Percentiles rank a stretch among this genome's conserved stretches.
Evolutionary conservation across 108 stramenopile genomes (phyloP).

Genomic region (Asterionellopsis glacialis): DNA sequence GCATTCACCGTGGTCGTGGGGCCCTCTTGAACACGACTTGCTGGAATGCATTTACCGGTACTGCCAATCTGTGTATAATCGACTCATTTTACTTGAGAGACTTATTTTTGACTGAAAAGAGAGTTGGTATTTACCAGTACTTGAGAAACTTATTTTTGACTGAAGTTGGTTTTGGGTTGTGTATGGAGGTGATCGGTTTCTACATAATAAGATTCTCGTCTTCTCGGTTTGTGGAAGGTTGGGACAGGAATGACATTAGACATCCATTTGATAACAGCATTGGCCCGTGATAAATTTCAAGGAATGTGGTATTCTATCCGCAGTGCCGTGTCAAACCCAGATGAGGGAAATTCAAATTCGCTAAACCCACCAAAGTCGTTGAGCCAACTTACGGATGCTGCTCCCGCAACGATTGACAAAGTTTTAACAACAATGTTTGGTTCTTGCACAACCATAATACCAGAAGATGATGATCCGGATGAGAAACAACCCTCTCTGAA

Average conservation of each 20-base stretch:
- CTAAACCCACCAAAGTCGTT: too few relatives aligned
- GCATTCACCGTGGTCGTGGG: too few relatives aligned
- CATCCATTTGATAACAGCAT: neutral
- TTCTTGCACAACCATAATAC: conserved; percentile 19
- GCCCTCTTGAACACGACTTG: too few relatives aligned
- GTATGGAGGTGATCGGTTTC: neutral
- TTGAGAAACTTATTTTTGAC: too few relatives aligned
- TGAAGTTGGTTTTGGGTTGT: too few relatives aligned
- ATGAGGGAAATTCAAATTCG: conserved; percentile 1
- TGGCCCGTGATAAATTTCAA: conserved; percentile 17
- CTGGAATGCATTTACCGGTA: too few relatives aligned
- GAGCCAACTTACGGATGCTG: too few relatives aligned
- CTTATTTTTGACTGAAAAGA: too few relatives aligned
- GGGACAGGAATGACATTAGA: neutral
- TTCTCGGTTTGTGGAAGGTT: too few relatives aligned
- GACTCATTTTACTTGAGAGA: too few relatives aligned
- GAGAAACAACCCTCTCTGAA: conserved; percentile 1
- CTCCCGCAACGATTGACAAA: conserved; percentile 13
- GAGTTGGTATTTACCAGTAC: too few relatives aligned
- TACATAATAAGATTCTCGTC: neutral
- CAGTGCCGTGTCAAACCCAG: neutral
- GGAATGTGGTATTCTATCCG: conserved; percentile 18
- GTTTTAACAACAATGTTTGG: conserved; percentile 30
- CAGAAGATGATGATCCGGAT: neutral
- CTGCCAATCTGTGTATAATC: too few relatives aligned